Evolutionary conservation across 805 yeast genomes (phyloP), one percentile per base, ranked within the genome.

Genomic region (Schwanniomyces polymorphus): DNA sequence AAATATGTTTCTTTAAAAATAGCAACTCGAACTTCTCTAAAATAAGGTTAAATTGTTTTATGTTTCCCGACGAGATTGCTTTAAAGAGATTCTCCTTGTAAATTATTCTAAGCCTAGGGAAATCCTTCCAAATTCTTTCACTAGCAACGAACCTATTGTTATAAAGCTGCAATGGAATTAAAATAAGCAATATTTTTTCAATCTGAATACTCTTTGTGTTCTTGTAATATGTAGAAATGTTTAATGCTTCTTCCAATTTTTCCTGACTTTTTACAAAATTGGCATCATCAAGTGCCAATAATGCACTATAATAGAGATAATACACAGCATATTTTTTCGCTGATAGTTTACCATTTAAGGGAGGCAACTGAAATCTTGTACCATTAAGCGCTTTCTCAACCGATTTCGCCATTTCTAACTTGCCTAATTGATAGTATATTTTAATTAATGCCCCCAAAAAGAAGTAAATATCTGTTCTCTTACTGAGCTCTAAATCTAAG

Each of bases 341-440:
- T 7, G 42, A 35, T 23, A 50, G 46, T 0, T 79, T 61, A 43
- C 71, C 74, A n/a, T 78, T 46, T 18, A 55, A 76, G 7, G 69
- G 58, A 0, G 92, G 92, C 40, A 86, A 64, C 41, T 79, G 79
- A 25, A 64, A 64, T 17, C 72, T 63, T 40, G 83, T 75, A 11
- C 85, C 79, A 27, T 72, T 74, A 28, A 88, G 66, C 0, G 88
- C 96, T 60, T 83, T 84, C 48, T 87, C 84, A 51, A 89, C 74
- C 43, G 87, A 85, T 54, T 82, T 82, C 28, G 92, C 90, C 61
- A 89, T 75, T 55, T 89, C 90, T 34, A 79, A 71, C 57, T 86
- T 87, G 39, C 78, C 75, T 53, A 89, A 68, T 55, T 74, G 74
- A 70, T 84, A 82, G 65, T 88, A 90, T 21, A 86, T 74, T 55